These are phyloP conservation scores for Rhizopus stolonifer DNA, from an alignment of 371 early-diverging fungal species.

Conservation along the genomic window DNA sequence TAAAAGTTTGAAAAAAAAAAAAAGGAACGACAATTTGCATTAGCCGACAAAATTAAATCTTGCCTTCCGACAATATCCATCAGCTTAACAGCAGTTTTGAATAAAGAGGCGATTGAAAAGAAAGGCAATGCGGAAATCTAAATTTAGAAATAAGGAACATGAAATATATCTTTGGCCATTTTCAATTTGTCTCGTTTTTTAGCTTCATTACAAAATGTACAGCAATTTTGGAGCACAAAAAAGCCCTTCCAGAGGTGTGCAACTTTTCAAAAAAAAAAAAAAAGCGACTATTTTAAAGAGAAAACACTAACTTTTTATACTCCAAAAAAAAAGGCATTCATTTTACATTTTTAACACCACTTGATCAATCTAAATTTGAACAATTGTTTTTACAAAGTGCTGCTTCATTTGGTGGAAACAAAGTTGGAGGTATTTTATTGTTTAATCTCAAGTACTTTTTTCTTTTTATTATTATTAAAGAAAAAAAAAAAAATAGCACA, in stretches of 20 bases:
- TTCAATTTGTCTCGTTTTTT: neutral
- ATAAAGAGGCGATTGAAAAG: too few relatives aligned
- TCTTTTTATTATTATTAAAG: too few relatives aligned
- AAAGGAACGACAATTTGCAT: too few relatives aligned
- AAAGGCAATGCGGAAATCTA: constrained; percentile 2
- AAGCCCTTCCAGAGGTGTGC: constrained; percentile 26
- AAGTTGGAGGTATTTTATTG: constrained; percentile 34
- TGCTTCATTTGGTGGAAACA: constrained; percentile 34
- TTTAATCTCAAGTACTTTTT: too few relatives aligned
- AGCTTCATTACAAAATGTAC: constrained; percentile 12
- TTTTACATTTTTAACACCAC: constrained; percentile 42
- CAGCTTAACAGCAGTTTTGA: too few relatives aligned
- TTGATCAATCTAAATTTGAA: constrained; percentile 51
- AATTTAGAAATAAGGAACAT: constrained; percentile 3
- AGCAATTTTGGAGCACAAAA: constrained; percentile 19
- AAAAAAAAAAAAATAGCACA: constrained; percentile 28
- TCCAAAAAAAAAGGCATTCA: constrained; percentile 37
- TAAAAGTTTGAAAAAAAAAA: too few relatives aligned
- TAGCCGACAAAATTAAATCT: too few relatives aligned
- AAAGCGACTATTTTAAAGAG: neutral
- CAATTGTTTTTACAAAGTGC: constrained; percentile 42
- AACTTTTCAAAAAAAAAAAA: too few relatives aligned
- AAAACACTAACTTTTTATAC: neutral
- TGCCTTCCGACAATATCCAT: too few relatives aligned
- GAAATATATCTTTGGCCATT: neutral